Base-by-base conservation (phyloP, 2,329 filamentous ascomycete species). In the Hypoxylon sp. region DNA sequence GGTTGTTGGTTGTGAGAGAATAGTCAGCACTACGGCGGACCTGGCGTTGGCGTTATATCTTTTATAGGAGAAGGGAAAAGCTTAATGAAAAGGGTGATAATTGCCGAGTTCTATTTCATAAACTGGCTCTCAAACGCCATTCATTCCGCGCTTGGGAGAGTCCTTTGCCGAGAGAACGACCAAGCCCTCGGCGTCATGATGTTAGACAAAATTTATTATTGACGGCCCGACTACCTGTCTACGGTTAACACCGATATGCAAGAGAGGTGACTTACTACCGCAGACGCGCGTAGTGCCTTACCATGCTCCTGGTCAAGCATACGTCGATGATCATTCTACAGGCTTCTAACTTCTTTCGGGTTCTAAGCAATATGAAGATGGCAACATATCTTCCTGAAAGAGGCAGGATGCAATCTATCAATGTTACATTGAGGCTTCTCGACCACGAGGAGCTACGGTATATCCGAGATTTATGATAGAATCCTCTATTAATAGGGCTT, bases 311-410 rank as follows among this genome's bases (percentile, higher is more conserved):
- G 37, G 37, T 42, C 37, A 42, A n/a, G 6, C 37, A 17, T 42
- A 14, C 14, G 8, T 14, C 14, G 8, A 14, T 42, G 37, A 42
- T 42, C 37, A 42, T 42, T 42, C 37, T 42, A 42, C 37, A 42
- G 37, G n/a, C 37, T 42, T 42, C 37, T 42, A 58, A 35, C 17
- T 53, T 64, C 53, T 37, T 37, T 35, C n/a, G 17, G 19, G 14
- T 64, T 64, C 54, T 17, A 57, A 14, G 13, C 54, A 42, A 64
- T 64, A 39, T 44, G 61, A 42, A 53, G 39, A 53, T 47, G 61
- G 11, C 19, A 42, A 31, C 47, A 46, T 17, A 53, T 63, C 46
- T 42, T 39, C 14, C 35, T 47, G 13, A 22, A 52, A 47, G 53
- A 47, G 14, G 46, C 48, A 14, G 3, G 53, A 17, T 19, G 11